Evolutionary conservation across 2,329 filamentous ascomycete species (phyloP).

Genomic region (Xylariaceae sp.): DNA sequence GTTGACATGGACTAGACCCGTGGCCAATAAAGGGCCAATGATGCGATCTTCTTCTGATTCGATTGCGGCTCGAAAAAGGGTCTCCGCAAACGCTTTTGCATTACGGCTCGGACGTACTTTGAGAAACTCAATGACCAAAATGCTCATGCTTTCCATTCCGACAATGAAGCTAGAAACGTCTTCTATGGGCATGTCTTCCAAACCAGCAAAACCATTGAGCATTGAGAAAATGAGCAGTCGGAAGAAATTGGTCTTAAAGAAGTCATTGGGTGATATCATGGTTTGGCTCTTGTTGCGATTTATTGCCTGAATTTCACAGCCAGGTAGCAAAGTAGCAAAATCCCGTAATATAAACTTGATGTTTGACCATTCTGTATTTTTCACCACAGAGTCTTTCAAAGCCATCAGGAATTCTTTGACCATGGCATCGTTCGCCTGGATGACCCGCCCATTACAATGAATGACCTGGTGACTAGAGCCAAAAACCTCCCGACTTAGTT

Average conservation of each 20-base stretch:
- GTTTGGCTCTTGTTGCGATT: not conserved
- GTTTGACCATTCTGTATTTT: not conserved
- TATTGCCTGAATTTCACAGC: not conserved
- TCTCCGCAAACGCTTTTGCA: not conserved
- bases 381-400: not conserved
- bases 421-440: not conserved
- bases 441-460: not conserved
- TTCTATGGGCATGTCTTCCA: not conserved
- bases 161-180: not conserved
- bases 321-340: not conserved
- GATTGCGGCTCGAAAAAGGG: not conserved
- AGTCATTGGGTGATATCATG: not conserved
- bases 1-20: conserved; percentile 4
- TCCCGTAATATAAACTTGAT: not conserved
- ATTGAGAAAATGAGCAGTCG: not conserved
- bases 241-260: not conserved
- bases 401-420: not conserved
- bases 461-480: too few relatives aligned
- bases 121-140: not conserved
- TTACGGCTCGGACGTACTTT: not conserved
- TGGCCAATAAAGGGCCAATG: not conserved
- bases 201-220: not conserved
- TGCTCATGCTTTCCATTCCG: not conserved
- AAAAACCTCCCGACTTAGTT: not conserved
- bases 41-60: not conserved